These are phyloP conservation scores for Arthroderma sp. DNA, from an alignment of 2,329 filamentous ascomycete genomes.

Conservation along the genomic window DNA sequence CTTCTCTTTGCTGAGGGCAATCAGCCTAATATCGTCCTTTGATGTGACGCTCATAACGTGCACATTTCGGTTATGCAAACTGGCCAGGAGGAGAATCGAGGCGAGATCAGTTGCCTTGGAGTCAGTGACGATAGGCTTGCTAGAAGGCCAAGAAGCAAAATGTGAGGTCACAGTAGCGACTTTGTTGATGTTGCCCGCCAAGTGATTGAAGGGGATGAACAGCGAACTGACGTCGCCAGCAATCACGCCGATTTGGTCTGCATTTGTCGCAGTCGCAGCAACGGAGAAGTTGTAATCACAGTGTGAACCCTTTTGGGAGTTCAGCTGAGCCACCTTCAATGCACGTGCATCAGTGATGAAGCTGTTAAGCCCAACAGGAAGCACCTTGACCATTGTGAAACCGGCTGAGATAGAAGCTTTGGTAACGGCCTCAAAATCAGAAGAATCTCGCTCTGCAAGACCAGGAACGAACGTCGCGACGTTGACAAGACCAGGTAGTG, in stretches of 20 bases:
- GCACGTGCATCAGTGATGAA: conserved; percentile 59
- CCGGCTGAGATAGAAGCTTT: conserved; percentile 61
- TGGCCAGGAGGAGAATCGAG: conserved; percentile 65
- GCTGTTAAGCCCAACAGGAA: conserved; percentile 60
- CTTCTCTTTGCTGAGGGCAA: conserved; percentile 66
- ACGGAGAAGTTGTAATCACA: conserved; percentile 75
- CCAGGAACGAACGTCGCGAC: conserved; percentile 69
- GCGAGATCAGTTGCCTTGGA: conserved; percentile 68
- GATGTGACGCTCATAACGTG: conserved; percentile 71
- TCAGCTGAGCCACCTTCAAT: conserved; percentile 59
- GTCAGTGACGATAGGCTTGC: conserved; percentile 70
- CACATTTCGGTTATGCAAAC: conserved; percentile 63
- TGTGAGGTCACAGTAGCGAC: conserved; percentile 66
- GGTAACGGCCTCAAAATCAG: conserved; percentile 56
- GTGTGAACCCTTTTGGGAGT: conserved; percentile 52
- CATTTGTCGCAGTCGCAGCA: conserved; percentile 58
- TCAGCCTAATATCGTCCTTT: conserved; percentile 65
- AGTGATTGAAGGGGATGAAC: conserved; percentile 70
- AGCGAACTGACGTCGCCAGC: conserved; percentile 63
- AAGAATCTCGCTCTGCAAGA: conserved; percentile 49
- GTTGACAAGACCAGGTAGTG: conserved; percentile 64
- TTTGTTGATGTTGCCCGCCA: conserved; percentile 73
- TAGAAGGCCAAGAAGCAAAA: conserved; percentile 62
- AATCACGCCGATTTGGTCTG: conserved; percentile 60
- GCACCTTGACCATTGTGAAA: conserved; percentile 68